phyloP scores from a whole-genome alignment of 345 rosid species.

The Citrus hindsii region DNA sequence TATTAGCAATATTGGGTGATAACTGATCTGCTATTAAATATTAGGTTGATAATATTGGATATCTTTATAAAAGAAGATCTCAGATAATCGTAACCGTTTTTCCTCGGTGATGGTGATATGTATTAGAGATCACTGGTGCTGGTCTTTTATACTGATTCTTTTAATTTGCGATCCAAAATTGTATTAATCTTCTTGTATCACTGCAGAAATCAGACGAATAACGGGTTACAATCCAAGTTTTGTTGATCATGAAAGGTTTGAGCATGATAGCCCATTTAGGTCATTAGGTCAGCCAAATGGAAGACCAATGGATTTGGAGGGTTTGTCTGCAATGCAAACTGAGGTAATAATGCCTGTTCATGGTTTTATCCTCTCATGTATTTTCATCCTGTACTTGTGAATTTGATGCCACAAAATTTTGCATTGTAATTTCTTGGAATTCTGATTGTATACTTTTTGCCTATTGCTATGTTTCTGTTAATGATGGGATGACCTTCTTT shows the following conservation, averaged over 20 bases:
- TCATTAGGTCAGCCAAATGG: conserved; percentile 69
- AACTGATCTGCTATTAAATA: background rate
- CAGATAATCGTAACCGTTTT: background rate
- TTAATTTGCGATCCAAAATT: background rate
- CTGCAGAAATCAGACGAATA: conserved; percentile 73
- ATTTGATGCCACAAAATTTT: background rate
- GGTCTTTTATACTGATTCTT: background rate
- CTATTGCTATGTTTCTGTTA: background rate
- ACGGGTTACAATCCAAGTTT: conserved; percentile 46
- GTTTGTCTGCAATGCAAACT: conserved; percentile 74
- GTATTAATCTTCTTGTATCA: conserved; percentile 8
- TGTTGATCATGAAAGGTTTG: conserved; percentile 71
- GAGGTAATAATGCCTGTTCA: conserved; percentile 53
- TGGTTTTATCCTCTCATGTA: background rate
- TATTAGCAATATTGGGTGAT: background rate
- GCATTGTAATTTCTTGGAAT: background rate
- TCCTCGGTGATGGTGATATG: background rate
- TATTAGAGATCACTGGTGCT: background rate
- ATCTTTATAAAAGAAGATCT: background rate
- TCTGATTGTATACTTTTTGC: background rate
- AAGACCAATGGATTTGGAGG: conserved; percentile 66
- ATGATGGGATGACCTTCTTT: background rate
- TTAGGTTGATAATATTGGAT: background rate
- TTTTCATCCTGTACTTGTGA: background rate
- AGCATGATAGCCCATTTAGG: conserved; percentile 85